Base-by-base conservation (phyloP, 1,284 basidiomycete species). In the Boletus sp. region DNA sequence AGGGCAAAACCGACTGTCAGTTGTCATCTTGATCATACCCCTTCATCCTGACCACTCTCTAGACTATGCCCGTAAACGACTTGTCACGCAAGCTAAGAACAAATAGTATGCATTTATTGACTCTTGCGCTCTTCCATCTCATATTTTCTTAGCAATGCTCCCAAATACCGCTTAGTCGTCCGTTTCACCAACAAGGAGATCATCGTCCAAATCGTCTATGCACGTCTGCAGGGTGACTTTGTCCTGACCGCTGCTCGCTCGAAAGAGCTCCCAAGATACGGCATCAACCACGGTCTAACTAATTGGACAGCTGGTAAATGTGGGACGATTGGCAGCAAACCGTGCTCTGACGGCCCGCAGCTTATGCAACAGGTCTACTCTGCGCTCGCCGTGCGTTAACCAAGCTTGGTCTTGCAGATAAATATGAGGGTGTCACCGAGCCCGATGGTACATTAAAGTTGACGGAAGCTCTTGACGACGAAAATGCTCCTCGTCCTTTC, bases 21-120 rank as follows among this genome's bases (percentile, higher is more conserved):
- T 68, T 37, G 13, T n/a, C 25, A 2, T 54, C 12, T 32, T 32
- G 12, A 36, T 44, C 42, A 2, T 23, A 30, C 10, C 26, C 43
- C 32, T 44, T 45, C 47, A 4, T 39, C 34, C 42, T 63, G 26
- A 69, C 48, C 4, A 4, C 14, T 46, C 5, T 48, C 12, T 48
- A 91, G 89, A 98, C 83, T 96, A 98, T 68, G 95, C 95, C 52
- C 91, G 95, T 64, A 95, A 96, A 78, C 87, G 93, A 62, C 81
- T 99, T 49, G 83, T 97, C 58, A 84, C 90, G 51, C 96, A 99
- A 82, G 94, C 95, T 58, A 99, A 99, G 84, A 99, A 98, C 88
- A 99, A 99, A 81, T 99, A 98, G 86, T 87, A 65, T 48, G 79
- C 69, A 26, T 51, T n/a, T 17, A 5, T 23, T 40, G 39, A 46